Base-by-base conservation (phyloP, 345 rosid species). In the Carallia brachiata region DNA sequence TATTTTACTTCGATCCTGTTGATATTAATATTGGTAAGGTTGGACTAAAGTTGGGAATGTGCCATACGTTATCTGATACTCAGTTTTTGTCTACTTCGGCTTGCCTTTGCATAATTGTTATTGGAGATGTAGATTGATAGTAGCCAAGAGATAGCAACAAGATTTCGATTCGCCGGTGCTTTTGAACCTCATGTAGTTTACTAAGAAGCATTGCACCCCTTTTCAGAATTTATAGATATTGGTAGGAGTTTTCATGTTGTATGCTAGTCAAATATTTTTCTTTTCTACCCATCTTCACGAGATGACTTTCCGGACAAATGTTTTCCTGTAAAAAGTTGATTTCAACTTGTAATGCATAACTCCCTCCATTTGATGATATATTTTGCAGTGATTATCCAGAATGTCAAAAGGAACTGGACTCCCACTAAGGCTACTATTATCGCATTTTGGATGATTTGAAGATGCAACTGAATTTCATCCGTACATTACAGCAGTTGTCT, bases 201-300 rank as follows among this genome's bases (percentile, higher is more conserved):
- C 58, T 66, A 47, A 36, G 74, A 70, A 79, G 79, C 62, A 16
- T 39, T 23, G 78, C 64, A n/a, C 13, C 48, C 52, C 44, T 37
- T 50, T 61, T 37, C 70, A 66, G 83, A 75, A 63, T 39, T 65
- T 30, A 63, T 59, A 70, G 77, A 71, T 67, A 10, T 69, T 61
- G 18, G 59, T n/a, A 40, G 72, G 71, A 68, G 70, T 36, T 72
- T 56, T n/a, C 59, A 16, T 79, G 83, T 73, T 83, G 84, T 84
- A 84, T 72, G 78, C 71, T 79, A 56, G 77, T 56, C 66, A 19
- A 27, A 55, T 48, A 23, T 19, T 57, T 52, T 50, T 61, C 57
- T 57, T 28, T 10, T 19, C 7, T 23, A 5, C 1, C 65, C 13
- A 12, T 66, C 17, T 17, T 30, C 1, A 7, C 44, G 44, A 5